phyloP scores from a whole-genome alignment of 441 rosid genomes.

The Isatis lusitanica region DNA sequence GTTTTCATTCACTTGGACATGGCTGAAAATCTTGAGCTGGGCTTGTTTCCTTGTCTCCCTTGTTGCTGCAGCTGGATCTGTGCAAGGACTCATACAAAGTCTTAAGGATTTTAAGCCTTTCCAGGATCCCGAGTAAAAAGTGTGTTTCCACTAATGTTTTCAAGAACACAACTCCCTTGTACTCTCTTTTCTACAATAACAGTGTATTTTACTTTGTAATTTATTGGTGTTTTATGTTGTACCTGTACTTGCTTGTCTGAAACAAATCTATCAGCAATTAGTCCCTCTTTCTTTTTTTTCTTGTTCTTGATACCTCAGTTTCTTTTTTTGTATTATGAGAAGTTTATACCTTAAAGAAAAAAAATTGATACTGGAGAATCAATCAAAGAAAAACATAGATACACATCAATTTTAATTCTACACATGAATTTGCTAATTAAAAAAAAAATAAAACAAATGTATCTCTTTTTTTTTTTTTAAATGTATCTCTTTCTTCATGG shows the following conservation, averaged over 20 bases:
- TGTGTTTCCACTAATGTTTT: not conserved
- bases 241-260: slow-evolving; percentile 9
- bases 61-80: slow-evolving; percentile 69
- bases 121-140: slow-evolving; percentile 39
- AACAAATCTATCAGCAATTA: slow-evolving; percentile 8
- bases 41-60: slow-evolving; percentile 59
- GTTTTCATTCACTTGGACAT: slow-evolving; percentile 63
- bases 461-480: no score
- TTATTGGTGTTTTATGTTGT: slow-evolving; percentile 7
- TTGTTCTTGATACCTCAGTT: not conserved
- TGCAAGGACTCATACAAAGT: slow-evolving; percentile 64
- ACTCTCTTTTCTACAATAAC: slow-evolving; percentile 14
- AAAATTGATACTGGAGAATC: not conserved
- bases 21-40: slow-evolving; percentile 66
- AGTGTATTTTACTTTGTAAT: slow-evolving; percentile 19
- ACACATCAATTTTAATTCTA: no score
- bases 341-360: not conserved
- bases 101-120: slow-evolving; percentile 74
- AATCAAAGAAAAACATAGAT: no score
- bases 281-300: not conserved
- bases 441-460: no score
- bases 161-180: not conserved
- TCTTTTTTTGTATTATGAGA: not conserved
- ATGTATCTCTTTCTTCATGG: no score
- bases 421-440: no score